A percentile compares a stretch with the other conserved stretches of the same genome.
Conservation (phyloP, 208 protist genomes). For the Blechomonas ayalai region DNA sequence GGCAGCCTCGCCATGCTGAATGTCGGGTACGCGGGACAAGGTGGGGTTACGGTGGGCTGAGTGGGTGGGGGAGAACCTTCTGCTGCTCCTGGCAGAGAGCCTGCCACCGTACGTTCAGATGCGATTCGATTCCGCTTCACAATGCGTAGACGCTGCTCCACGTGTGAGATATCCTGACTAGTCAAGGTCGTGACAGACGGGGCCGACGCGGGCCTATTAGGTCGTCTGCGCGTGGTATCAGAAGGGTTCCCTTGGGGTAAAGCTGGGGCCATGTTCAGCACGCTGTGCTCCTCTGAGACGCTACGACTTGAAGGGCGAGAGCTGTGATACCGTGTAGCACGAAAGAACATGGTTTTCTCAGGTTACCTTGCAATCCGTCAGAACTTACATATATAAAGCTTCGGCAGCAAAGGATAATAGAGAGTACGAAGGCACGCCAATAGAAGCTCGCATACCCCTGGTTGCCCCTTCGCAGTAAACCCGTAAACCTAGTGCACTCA, state of each 20-base stretch:
- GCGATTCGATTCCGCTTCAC: constrained; percentile 52
- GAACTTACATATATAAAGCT: too few relatives aligned
- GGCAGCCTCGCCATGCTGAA: constrained; percentile 39
- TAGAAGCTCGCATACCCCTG: too few relatives aligned
- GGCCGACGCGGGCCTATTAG: constrained; percentile 9
- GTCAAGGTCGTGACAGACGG: neutral
- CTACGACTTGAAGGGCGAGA: too few relatives aligned
- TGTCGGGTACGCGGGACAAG: constrained; percentile 55
- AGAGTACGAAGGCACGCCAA: too few relatives aligned
- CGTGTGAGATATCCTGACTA: constrained; percentile 16
- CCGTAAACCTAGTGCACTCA: too few relatives aligned
- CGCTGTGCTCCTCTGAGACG: neutral
- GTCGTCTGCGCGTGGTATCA: too few relatives aligned
- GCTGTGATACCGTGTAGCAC: too few relatives aligned
- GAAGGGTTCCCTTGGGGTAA: constrained; percentile 10
- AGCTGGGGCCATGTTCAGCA: neutral
- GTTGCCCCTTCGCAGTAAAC: too few relatives aligned
- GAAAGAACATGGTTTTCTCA: too few relatives aligned
- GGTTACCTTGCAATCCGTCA: too few relatives aligned
- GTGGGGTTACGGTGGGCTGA: constrained; percentile 16
- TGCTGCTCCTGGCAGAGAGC: neutral
- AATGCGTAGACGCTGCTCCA: constrained; percentile 72
- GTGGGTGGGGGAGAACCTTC: neutral
- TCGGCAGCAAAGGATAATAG: too few relatives aligned
- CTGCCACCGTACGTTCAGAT: neutral